Conservation (phyloP, 108 stramenopile genomes). For the Craspedostauros australis region DNA sequence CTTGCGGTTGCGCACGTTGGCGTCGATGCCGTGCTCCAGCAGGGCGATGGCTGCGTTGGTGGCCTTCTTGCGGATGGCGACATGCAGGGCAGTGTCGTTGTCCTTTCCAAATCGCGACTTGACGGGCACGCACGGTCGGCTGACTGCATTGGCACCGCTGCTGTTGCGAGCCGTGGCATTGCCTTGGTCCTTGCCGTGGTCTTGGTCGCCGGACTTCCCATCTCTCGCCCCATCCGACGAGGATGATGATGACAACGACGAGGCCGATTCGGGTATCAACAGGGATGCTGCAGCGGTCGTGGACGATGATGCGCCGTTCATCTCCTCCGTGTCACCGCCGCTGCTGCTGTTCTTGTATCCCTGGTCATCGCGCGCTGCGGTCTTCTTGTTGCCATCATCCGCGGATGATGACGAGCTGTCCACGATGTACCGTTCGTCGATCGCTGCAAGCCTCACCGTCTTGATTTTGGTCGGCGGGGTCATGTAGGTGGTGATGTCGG, state of each 20-base stretch:
- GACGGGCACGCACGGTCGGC: too few relatives aligned
- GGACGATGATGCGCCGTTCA: too few relatives aligned
- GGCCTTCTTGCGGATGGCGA: slow-evolving; percentile 30
- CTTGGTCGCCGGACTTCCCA: neutral
- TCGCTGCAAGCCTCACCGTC: too few relatives aligned
- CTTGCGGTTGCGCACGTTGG: slow-evolving; percentile 37
- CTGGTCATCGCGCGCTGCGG: too few relatives aligned
- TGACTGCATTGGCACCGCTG: slow-evolving; percentile 1
- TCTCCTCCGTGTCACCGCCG: too few relatives aligned
- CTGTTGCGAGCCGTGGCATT: neutral
- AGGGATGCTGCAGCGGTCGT: neutral
- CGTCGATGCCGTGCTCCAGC: slow-evolving; percentile 28
- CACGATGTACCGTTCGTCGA: too few relatives aligned
- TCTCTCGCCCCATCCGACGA: neutral
- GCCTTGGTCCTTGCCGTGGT: neutral
- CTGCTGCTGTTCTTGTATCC: too few relatives aligned
- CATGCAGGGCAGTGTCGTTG: slow-evolving; percentile 36
- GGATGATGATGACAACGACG: neutral
- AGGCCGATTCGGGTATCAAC: neutral
- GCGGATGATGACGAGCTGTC: too few relatives aligned
- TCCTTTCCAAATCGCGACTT: slow-evolving; percentile 33
- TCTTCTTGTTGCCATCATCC: too few relatives aligned
- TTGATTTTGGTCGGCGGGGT: too few relatives aligned
- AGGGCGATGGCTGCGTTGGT: slow-evolving; percentile 32
- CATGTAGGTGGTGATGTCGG: too few relatives aligned